phyloP scores from a whole-genome alignment of 352 stramenopile genomes.

The Pythium oligandrum region DNA sequence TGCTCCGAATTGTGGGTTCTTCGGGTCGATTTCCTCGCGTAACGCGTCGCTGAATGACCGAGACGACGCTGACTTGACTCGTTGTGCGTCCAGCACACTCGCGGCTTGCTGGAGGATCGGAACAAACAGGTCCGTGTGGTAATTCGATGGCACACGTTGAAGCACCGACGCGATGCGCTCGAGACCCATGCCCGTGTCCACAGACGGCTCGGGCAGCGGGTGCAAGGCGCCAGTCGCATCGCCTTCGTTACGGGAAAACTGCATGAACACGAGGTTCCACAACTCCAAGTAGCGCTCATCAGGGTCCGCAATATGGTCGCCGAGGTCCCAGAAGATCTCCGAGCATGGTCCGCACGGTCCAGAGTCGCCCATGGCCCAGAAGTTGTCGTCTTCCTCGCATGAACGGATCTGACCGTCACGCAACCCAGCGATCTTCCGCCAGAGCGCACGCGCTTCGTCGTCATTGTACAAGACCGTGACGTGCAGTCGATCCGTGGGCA shows the following conservation, averaged over 20 bases:
- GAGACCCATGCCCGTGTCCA: constrained; percentile 98
- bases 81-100: constrained; percentile 34
- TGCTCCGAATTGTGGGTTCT: constrained; percentile 35
- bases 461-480: constrained; percentile 69
- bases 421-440: constrained; percentile 49
- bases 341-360: constrained; percentile 92
- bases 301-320: constrained; percentile 74
- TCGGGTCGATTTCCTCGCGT: constrained; percentile 39
- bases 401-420: constrained; percentile 42
- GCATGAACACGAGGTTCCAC: constrained; percentile 98
- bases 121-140: constrained; percentile 96
- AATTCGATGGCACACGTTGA: constrained; percentile 91
- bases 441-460: constrained; percentile 50
- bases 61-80: constrained; percentile 6
- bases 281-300: constrained; percentile 88
- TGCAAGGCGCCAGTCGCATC: constrained; percentile 47
- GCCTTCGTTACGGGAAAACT: constrained; percentile 92
- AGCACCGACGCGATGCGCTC: constrained; percentile 94
- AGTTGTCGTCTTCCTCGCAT: constrained; percentile 92
- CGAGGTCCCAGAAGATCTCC: constrained; percentile 94
- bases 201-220: constrained; percentile 85
- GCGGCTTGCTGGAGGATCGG: constrained; percentile 73
- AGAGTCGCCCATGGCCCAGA: constrained; percentile 96
- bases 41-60: constrained; percentile 32
- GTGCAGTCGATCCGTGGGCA: constrained; percentile 52